Conservation (phyloP, 257 asterid species). For the Ligustrum vulgare region DNA sequence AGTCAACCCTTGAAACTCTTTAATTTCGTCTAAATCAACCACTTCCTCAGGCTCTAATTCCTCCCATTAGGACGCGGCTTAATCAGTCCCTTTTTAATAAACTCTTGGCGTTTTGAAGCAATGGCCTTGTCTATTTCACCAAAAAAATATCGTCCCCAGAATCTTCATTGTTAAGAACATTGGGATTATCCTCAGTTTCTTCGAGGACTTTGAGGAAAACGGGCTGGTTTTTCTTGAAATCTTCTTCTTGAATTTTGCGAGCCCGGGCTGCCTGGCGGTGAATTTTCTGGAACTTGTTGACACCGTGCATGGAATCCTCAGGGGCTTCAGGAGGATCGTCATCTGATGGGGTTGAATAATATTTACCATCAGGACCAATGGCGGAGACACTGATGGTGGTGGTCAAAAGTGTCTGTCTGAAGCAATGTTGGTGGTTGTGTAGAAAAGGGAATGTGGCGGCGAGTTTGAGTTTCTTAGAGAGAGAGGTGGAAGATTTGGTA, state of each 20-base stretch:
- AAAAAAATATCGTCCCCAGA: conserved; percentile 83
- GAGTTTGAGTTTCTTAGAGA: conserved; percentile 32
- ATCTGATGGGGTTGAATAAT: conserved; percentile 76
- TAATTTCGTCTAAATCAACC: conserved; percentile 85
- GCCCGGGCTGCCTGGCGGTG: conserved; percentile 81
- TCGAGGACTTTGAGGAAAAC: conserved; percentile 69
- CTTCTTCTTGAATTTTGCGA: conserved; percentile 64
- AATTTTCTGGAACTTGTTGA: conserved; percentile 81
- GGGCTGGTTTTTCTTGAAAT: conserved; percentile 63
- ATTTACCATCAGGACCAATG: conserved; percentile 75
- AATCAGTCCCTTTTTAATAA: conserved; percentile 72
- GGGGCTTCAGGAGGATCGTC: conserved; percentile 97
- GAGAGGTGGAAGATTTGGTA: conserved; percentile 42
- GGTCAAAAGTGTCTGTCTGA: conserved; percentile 34
- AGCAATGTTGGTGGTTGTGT: conserved; percentile 21
- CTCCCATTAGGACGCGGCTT: conserved; percentile 48
- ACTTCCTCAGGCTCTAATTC: conserved; percentile 85
- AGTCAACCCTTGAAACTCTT: conserved; percentile 64
- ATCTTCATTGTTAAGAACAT: conserved; percentile 18
- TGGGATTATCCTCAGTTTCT: conserved; percentile 60
- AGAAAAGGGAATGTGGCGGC: conserved; percentile 17
- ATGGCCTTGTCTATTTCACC: conserved; percentile 94
- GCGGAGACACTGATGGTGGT: conserved; percentile 52
- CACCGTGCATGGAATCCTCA: conserved; percentile 97
- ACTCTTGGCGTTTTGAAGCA: conserved; percentile 81